Evolutionary conservation across 495 filamentous ascomycete species (phyloP).

Genomic region (Penicillium roqueforti): DNA sequence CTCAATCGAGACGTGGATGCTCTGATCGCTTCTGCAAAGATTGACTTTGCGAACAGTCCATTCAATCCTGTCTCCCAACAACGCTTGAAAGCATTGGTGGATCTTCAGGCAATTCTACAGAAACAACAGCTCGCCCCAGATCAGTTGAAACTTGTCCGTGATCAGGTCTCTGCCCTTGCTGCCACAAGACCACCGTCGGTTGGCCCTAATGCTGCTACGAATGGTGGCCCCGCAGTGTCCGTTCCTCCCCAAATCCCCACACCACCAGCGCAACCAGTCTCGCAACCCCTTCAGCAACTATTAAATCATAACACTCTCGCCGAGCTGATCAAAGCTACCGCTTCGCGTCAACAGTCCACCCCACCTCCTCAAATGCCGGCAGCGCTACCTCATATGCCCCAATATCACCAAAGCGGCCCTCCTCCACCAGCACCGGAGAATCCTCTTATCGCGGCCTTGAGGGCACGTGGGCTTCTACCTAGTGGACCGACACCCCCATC

Average conservation of each 20-base stretch:
- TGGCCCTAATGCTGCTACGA: slow-evolving; percentile 20
- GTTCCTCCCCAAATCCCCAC: slow-evolving; percentile 29
- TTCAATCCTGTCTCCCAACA: slow-evolving; percentile 69
- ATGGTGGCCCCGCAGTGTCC: slow-evolving; percentile 22
- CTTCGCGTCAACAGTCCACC: slow-evolving; percentile 41
- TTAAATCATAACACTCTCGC: slow-evolving; percentile 47
- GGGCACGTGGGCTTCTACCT: slow-evolving; percentile 47
- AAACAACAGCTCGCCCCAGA: slow-evolving; percentile 73
- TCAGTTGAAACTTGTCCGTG: slow-evolving; percentile 72
- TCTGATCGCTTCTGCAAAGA: slow-evolving; percentile 65
- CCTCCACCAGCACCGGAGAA: slow-evolving; percentile 38
- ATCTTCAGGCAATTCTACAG: slow-evolving; percentile 76
- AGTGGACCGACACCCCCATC: slow-evolving; percentile 29
- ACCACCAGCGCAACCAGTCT: slow-evolving; percentile 31
- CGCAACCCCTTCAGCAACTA: slow-evolving; percentile 41
- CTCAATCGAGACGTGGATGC: slow-evolving; percentile 77
- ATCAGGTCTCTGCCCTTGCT: slow-evolving; percentile 70
- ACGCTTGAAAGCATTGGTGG: slow-evolving; percentile 78
- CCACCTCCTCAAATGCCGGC: slow-evolving; percentile 34
- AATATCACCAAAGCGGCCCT: slow-evolving; percentile 24
- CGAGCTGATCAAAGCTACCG: slow-evolving; percentile 47
- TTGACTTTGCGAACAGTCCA: slow-evolving; percentile 66
- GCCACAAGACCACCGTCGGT: slow-evolving; percentile 25
- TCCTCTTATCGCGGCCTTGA: slow-evolving; percentile 44
- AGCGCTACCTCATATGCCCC: slow-evolving; percentile 21